Conservation (phyloP, 2,329 filamentous ascomycete species). For the Neofusicoccum sp. region DNA sequence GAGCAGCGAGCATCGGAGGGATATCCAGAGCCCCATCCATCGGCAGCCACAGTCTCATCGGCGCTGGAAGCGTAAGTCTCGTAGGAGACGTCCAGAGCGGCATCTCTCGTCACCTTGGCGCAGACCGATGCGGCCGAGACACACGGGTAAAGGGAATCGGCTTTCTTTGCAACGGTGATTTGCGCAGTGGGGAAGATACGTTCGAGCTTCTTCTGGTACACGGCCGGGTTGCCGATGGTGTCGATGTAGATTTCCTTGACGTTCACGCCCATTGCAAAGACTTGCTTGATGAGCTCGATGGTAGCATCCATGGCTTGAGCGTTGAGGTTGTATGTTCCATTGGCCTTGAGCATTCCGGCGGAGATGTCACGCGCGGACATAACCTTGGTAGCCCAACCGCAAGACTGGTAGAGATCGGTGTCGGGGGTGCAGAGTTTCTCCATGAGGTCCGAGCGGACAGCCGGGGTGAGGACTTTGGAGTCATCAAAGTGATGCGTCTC, state of each 20-base stretch:
- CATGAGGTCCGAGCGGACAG: slow-evolving; percentile 73
- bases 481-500: slow-evolving; percentile 86
- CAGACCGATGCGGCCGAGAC: slow-evolving; percentile 93
- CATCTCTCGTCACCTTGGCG: slow-evolving; percentile 93
- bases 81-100: slow-evolving; percentile 78
- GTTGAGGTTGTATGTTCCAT: slow-evolving; percentile 79
- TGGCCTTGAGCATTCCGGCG: slow-evolving; percentile 69
- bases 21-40: slow-evolving; percentile 87
- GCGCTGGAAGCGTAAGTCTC: slow-evolving; percentile 45
- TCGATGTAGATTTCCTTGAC: slow-evolving; percentile 91
- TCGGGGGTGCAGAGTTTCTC: slow-evolving; percentile 65
- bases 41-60: slow-evolving; percentile 29
- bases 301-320: slow-evolving; percentile 94
- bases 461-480: slow-evolving; percentile 83
- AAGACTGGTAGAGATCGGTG: slow-evolving; percentile 59
- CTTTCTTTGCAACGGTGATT: slow-evolving; percentile 64
- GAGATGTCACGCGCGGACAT: slow-evolving; percentile 83
- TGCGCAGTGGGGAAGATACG: slow-evolving; percentile 70
- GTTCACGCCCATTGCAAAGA: slow-evolving; percentile 76
- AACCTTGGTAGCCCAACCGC: slow-evolving; percentile 79
- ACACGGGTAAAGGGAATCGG: slow-evolving; percentile 86
- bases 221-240: slow-evolving; percentile 78
- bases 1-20: slow-evolving; percentile 82
- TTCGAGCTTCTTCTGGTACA: slow-evolving; percentile 83
- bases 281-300: slow-evolving; percentile 73